phyloP scores from a whole-genome alignment of 1,284 basidiomycete genomes.

The Apiotrichum veenhuisii region DNA sequence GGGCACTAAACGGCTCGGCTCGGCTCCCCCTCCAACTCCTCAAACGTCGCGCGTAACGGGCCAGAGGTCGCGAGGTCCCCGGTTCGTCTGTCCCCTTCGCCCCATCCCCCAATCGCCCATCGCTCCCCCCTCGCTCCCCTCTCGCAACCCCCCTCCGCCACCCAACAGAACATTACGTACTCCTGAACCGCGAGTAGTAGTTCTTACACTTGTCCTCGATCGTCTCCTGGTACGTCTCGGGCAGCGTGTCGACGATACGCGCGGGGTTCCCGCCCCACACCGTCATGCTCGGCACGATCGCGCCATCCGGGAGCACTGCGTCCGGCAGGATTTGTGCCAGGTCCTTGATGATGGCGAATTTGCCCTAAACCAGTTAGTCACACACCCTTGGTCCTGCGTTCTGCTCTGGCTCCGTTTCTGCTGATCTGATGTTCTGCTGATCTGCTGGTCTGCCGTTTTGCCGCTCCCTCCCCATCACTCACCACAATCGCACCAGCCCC shows the following conservation, averaged over 20 bases:
- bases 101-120: too few species aligned
- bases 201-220: constrained; percentile 74
- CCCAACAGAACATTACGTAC: too few species aligned
- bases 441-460: too few species aligned
- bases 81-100: too few species aligned
- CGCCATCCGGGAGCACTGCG: constrained; percentile 84
- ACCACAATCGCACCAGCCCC: constrained; percentile 94
- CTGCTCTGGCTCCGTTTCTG: too few species aligned
- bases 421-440: too few species aligned
- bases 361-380: constrained; percentile 73
- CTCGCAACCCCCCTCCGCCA: too few species aligned
- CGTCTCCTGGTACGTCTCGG: constrained; percentile 82
- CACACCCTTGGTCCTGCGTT: too few species aligned
- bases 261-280: constrained; percentile 87
- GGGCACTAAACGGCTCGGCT: too few species aligned
- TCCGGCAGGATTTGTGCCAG: constrained; percentile 73
- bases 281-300: constrained; percentile 83
- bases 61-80: too few species aligned
- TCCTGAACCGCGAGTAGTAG: constrained; percentile 64
- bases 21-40: too few species aligned
- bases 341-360: constrained; percentile 95
- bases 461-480: constrained; percentile 41
- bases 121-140: not conserved
- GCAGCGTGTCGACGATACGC: constrained; percentile 72
- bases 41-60: too few species aligned